Evolutionary conservation across 1,139 yeast species (phyloP).

Genomic region (Geotrichum bryndzae): DNA sequence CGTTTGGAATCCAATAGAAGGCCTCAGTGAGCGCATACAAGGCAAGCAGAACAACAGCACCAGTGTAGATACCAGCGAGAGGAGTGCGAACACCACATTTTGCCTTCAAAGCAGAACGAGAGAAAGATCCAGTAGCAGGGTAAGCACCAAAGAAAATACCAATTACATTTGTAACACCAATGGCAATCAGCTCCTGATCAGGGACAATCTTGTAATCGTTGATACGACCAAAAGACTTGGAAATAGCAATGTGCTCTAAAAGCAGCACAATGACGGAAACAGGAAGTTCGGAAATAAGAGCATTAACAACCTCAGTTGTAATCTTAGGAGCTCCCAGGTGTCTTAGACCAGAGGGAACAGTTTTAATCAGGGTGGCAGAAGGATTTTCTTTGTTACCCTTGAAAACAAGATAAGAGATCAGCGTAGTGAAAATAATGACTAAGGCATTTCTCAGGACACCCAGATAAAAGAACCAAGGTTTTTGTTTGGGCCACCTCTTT

Average conservation of each 20-base stretch:
- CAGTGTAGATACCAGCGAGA: constrained; percentile 84
- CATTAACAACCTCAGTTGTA: constrained; percentile 55
- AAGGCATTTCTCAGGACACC: constrained; percentile 78
- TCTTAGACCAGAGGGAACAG: constrained; percentile 74
- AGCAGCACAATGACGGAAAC: constrained; percentile 76
- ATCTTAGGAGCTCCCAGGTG: constrained; percentile 68
- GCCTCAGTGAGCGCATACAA: constrained; percentile 53
- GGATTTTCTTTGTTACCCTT: constrained; percentile 36
- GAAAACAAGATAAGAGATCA: constrained; percentile 59
- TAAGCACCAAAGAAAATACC: constrained; percentile 92
- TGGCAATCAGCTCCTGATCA: constrained; percentile 90
- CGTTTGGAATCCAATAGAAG: constrained; percentile 40
- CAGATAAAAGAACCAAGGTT: constrained; percentile 55
- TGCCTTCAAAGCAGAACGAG: constrained; percentile 88
- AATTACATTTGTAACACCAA: constrained; percentile 82
- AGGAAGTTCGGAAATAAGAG: constrained; percentile 72
- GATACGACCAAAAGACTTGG: constrained; percentile 88
- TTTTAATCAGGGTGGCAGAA: constrained; percentile 60
- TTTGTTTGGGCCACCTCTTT: constrained; percentile 58
- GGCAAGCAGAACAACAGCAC: constrained; percentile 80
- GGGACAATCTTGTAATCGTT: constrained; percentile 88
- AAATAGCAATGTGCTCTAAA: constrained; percentile 86
- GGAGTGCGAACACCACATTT: constrained; percentile 97
- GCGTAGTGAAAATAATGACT: constrained; percentile 70
- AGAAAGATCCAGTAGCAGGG: constrained; percentile 94